These are phyloP conservation scores for Neofusicoccum kwambonambiense DNA, from an alignment of 2,329 filamentous ascomycete species.

Conservation along the genomic window DNA sequence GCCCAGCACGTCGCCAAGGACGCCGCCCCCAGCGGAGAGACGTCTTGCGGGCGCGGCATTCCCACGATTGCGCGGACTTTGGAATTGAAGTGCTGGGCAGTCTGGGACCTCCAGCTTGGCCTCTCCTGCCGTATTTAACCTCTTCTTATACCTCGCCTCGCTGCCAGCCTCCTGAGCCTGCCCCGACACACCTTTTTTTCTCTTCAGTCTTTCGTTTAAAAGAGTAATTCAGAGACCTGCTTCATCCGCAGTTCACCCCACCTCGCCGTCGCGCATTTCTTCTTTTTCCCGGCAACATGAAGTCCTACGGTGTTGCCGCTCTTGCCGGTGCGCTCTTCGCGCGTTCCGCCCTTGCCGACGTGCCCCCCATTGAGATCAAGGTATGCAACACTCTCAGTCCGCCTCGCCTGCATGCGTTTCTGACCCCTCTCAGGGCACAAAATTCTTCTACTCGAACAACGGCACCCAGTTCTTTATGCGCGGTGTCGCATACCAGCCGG, in stretches of 20 bases:
- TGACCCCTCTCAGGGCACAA: conserved; percentile 57
- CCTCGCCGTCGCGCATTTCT: background rate
- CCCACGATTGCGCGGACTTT: background rate
- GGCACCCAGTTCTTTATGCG: conserved; percentile 75
- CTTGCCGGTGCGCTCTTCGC: conserved; percentile 55
- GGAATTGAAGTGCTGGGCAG: conserved; percentile 4
- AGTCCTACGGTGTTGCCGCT: conserved; percentile 48
- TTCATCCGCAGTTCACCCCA: background rate
- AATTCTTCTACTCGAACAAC: conserved; percentile 87
- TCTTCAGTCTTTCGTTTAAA: conserved; percentile 10
- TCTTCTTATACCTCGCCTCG: background rate
- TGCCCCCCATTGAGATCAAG: conserved; percentile 70
- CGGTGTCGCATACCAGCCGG: conserved; percentile 93
- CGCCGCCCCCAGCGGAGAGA: conserved; percentile 5
- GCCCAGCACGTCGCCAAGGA: conserved; percentile 8
- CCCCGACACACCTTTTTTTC: background rate
- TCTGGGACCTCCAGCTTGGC: background rate
- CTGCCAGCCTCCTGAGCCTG: background rate
- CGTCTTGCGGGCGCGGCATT: conserved; percentile 6
- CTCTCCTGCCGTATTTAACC: background rate
- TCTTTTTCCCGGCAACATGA: conserved; percentile 49
- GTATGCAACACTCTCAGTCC: conserved; percentile 38
- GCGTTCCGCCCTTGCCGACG: conserved; percentile 45
- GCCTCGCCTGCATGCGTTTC: conserved; percentile 16
- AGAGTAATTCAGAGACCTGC: background rate